A percentile compares a stretch with the other conserved stretches of the same genome.
phyloP scores from a whole-genome alignment of 106 monocot species.

The Hemerocallis citrina region DNA sequence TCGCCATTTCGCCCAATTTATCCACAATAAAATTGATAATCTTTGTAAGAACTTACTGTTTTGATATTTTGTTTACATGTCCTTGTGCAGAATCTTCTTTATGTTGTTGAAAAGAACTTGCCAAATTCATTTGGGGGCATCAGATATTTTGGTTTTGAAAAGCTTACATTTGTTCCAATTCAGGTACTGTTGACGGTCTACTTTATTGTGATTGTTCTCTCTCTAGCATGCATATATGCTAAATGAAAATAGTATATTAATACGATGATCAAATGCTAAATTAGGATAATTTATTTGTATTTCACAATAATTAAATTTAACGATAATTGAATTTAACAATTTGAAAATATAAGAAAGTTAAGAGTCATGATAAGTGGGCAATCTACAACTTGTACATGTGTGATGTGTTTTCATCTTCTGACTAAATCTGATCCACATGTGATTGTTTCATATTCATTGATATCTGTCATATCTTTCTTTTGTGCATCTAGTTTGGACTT shows the following conservation, averaged over 20 bases:
- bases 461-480: not conserved
- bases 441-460: not conserved
- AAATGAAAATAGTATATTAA: not conserved
- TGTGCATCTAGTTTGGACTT: too few relatives aligned
- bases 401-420: not conserved
- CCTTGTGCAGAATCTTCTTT: constrained; percentile 74
- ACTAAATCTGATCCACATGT: not conserved
- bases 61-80: not conserved
- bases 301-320: too few relatives aligned
- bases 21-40: too few relatives aligned
- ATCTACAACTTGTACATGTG: not conserved
- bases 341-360: too few relatives aligned
- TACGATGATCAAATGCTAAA: too few relatives aligned
- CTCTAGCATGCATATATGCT: not conserved
- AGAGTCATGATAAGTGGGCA: too few relatives aligned
- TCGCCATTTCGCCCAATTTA: too few relatives aligned
- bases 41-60: not conserved
- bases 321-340: too few relatives aligned
- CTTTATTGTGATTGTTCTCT: not conserved
- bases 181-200: constrained; percentile 41
- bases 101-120: constrained; percentile 51
- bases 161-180: constrained; percentile 89
- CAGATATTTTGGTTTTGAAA: constrained; percentile 81
- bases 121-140: constrained; percentile 83
- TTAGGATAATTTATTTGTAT: not conserved